Conservation (phyloP, 2,329 filamentous ascomycete species). For the Diaporthe sp. region DNA sequence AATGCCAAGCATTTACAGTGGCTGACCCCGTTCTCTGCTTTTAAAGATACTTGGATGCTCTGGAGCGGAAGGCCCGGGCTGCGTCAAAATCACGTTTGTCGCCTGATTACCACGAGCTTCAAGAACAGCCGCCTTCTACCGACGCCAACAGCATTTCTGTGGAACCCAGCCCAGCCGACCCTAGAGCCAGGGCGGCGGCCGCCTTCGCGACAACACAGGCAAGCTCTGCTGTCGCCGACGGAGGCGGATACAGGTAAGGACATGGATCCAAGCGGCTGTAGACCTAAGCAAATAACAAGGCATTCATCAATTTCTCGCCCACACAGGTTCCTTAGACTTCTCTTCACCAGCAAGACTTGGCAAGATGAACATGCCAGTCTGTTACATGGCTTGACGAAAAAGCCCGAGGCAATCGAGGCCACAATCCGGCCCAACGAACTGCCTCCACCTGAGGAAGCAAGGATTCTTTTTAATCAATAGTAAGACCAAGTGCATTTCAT, state of each 20-base stretch:
- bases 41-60: neutral
- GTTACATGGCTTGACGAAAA: constrained; percentile 1
- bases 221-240: neutral
- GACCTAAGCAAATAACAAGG: neutral
- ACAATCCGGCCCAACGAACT: neutral
- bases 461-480: neutral
- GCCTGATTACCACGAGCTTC: neutral
- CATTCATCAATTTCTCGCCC: no score
- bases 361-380: neutral
- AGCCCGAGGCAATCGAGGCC: neutral
- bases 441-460: neutral
- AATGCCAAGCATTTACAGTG: no score
- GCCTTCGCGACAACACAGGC: neutral
- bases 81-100: neutral
- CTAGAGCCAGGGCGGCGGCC: neutral
- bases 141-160: neutral
- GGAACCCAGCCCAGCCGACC: neutral
- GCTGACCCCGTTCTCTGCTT: neutral
- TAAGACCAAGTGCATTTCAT: neutral
- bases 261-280: neutral
- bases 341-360: constrained; percentile 1
- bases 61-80: neutral
- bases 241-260: constrained; percentile 12
- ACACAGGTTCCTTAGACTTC: neutral
- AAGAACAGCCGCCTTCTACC: neutral